Base-by-base conservation (phyloP, 306 rosid species). In the Trifolium dubium region DNA sequence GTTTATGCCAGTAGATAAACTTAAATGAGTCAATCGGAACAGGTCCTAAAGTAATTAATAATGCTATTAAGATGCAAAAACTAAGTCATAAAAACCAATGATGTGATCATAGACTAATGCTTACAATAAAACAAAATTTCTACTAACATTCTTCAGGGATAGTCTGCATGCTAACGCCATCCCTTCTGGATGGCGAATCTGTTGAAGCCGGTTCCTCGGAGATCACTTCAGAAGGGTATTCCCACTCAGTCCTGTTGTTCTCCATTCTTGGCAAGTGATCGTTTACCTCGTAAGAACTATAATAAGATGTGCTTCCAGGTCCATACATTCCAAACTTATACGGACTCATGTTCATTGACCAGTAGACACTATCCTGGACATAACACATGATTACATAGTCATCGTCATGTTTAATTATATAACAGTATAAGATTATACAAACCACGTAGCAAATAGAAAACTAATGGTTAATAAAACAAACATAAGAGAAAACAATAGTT, bases 301-400 rank as follows among this genome's bases (percentile, higher is more conserved):
- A 91, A 82, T 91, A 91, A 40, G 91, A 85, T 64, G 88, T 72
- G 74, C 83, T 88, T 58, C 82, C 97, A 3, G 82, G 86, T 68
- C 87, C 89, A 62, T 89, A 83, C 53, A 84, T 50, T 70, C 85
- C 97, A 84, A 85, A 91, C 73, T 88, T 93, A 85, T 93, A 91
- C 10, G 88, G 81, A 71, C 82, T 79, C 97, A 86, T 88, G 83
- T 89, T 91, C 96, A 89, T 89, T 61, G 97, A 91, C 97, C 98
- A 93, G 81, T 93, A 88, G 29, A 76, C 83, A 83, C 86, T 81
- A 72, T 88, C 97, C 97, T 91, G 82, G 69, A 82, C 66, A 78
- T 31, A 75, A 55, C 61, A 79, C 23, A 78, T 51, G 50, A 70
- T 37, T 58, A n/a, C 43, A 55, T 30, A 47, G 55, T 44, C 39